Percentiles rank a stretch among this genome's conserved stretches.
phyloP scores from a whole-genome alignment of 116 monocot species.

The Iris pallida region DNA sequence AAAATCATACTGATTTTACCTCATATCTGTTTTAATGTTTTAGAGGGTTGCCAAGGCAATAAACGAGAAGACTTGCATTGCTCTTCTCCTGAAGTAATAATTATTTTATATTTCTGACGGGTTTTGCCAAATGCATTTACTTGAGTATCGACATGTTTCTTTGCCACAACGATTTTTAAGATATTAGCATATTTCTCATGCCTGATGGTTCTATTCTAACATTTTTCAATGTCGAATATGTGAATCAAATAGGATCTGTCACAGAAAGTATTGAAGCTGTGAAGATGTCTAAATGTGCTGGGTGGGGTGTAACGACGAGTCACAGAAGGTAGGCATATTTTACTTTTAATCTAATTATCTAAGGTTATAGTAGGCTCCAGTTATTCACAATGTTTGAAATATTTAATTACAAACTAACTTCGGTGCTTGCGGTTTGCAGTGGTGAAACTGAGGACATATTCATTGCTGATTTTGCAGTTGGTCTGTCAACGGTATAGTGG shows the following conservation, averaged over 20 bases:
- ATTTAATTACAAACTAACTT: too few species aligned
- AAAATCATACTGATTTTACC: too few species aligned
- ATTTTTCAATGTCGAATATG: conserved; percentile 35
- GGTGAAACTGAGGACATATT: too few species aligned
- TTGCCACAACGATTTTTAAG: too few species aligned
- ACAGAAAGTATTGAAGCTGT: conserved; percentile 98
- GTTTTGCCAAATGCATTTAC: too few species aligned
- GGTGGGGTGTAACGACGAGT: conserved; percentile 94
- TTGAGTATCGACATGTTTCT: too few species aligned
- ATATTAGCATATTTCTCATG: background rate
- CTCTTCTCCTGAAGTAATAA: conserved; percentile 76
- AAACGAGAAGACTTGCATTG: conserved; percentile 86
- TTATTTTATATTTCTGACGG: background rate
- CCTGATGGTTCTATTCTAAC: background rate
- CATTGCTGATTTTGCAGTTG: too few species aligned
- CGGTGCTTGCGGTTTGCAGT: too few species aligned
- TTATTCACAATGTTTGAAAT: too few species aligned
- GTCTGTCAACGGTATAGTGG: too few species aligned
- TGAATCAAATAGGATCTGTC: conserved; percentile 95
- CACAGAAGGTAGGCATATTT: conserved; percentile 95
- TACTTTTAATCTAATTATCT: too few species aligned
- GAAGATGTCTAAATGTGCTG: conserved; percentile 88
- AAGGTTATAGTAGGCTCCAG: too few species aligned
- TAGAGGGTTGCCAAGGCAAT: conserved; percentile 93
- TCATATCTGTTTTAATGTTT: background rate